Evolutionary conservation across 2,329 filamentous ascomycete genomes (phyloP).

Genomic region (Biscogniauxia marginata): DNA sequence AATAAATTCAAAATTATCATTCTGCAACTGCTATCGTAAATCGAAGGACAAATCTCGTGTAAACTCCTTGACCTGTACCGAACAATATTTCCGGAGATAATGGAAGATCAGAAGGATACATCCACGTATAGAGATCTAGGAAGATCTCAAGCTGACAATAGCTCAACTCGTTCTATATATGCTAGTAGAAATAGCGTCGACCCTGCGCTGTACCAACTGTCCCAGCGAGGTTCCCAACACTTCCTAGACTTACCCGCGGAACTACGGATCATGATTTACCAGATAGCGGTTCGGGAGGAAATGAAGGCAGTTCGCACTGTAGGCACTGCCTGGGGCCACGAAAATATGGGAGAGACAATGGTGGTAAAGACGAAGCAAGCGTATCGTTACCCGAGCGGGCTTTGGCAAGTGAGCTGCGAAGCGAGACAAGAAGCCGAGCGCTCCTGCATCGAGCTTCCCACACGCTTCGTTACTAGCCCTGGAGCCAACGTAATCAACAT

Average conservation of each 20-base stretch:
- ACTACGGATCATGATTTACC: background rate
- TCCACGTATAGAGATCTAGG: background rate
- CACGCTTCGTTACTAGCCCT: slow-evolving; percentile 1
- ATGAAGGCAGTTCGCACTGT: background rate
- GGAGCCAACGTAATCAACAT: slow-evolving; percentile 6
- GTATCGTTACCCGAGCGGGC: slow-evolving; percentile 17
- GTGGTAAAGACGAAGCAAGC: slow-evolving; percentile 35
- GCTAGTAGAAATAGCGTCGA: background rate
- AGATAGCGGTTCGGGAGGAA: background rate
- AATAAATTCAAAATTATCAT: no score
- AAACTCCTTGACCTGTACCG: no score
- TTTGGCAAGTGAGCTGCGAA: background rate
- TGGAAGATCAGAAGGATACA: background rate
- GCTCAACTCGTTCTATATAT: background rate
- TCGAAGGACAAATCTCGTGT: no score
- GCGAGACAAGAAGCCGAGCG: background rate
- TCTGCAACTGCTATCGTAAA: no score
- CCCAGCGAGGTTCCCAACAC: background rate
- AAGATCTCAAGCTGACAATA: background rate
- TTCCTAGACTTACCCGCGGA: background rate
- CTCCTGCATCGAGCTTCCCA: background rate
- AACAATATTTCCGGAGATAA: no score
- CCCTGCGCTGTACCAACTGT: background rate
- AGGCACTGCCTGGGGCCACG: background rate
- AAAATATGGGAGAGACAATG: background rate